phyloP scores from a whole-genome alignment of 306 rosid genomes.

The Sindora glabra region DNA sequence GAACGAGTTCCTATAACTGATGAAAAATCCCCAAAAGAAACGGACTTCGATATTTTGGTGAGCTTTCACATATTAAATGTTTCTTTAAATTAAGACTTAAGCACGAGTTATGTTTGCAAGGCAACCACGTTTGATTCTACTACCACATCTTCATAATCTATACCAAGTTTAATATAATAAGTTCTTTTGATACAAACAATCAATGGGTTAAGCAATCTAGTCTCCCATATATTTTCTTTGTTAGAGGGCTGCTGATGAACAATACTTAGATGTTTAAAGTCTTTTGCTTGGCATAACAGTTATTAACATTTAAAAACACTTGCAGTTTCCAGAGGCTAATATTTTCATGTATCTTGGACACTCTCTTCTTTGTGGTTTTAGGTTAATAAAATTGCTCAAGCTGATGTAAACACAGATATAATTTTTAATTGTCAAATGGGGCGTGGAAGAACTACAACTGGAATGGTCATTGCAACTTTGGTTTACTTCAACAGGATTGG shows the following conservation, averaged over 20 bases:
- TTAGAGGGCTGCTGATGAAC: constrained; percentile 2
- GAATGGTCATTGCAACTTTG: constrained; percentile 94
- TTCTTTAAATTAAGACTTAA: background rate
- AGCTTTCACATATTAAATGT: constrained; percentile 23
- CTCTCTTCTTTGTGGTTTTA: constrained; percentile 35
- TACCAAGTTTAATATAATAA: background rate
- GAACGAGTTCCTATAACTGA: constrained; percentile 95
- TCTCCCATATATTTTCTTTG: background rate
- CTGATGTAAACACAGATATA: constrained; percentile 60
- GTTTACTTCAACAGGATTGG: constrained; percentile 76
- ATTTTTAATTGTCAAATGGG: constrained; percentile 98
- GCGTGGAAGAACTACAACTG: constrained; percentile 90
- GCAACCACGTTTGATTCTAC: background rate
- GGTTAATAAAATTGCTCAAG: constrained; percentile 80
- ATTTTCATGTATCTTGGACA: constrained; percentile 15
- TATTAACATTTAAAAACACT: background rate
- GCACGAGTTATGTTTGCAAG: constrained; percentile 11
- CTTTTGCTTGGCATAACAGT: constrained; percentile 9
- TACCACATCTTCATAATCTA: background rate
- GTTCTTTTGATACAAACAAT: constrained; percentile 2
- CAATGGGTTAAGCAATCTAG: constrained; percentile 2
- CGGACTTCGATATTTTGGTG: constrained; percentile 85
- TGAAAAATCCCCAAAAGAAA: constrained; percentile 84
- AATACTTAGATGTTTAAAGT: background rate
- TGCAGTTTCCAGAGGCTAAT: background rate